Evolutionary conservation across 768 basidiomycete genomes (phyloP), one percentile per base, ranked within the genome.

Genomic region (Kwoniella newhampshirensis): DNA sequence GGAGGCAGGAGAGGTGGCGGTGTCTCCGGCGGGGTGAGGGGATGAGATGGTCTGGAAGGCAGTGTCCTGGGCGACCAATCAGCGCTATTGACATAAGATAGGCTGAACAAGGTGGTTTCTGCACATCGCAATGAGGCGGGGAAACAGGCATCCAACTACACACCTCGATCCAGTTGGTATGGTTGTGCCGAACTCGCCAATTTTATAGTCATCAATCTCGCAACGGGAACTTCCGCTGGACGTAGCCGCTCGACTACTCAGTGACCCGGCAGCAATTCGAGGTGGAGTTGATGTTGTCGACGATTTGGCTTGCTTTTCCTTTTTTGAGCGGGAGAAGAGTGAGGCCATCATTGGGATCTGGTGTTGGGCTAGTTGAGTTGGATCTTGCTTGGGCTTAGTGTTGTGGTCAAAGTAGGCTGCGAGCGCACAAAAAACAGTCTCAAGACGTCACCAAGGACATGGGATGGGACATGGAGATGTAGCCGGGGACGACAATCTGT

Each of bases 1-100:
- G 60, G 51, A 12, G 66, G 66, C 6, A 64, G 53, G 12, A 63
- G 43, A 39, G 60, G 61, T 43, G 54, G 56, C 18, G 57, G 57
- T 35, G 62, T 59, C 18, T 50, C 25, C 2, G 54, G 51, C 2
- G 54, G 57, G 12, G 54, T 55, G 35, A 55, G 39, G 17, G 48
- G 59, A 13, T 51, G 56, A 8, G 20, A 39, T 26, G 50, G 39
- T 41, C 45, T 30, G 35, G 47, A 53, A 15, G 50, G 51, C 4
- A 59, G 39, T 11, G 57, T 52, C 27, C 51, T 59, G 32, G 6
- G 12, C 2, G 13, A 15, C n/a, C n/a, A n/a, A n/a, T n/a, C n/a
- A n/a, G n/a, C n/a, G n/a, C n/a, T n/a, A n/a, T n/a, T n/a, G n/a
- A n/a, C n/a, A n/a, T n/a, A n/a, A n/a, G n/a, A n/a, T n/a, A n/a